A percentile compares a stretch with the other conserved stretches of the same genome.
These are phyloP conservation scores for Phycomyces blakesleeanus DNA, from an alignment of 192 early-diverging fungal species.

Conservation along the genomic window DNA sequence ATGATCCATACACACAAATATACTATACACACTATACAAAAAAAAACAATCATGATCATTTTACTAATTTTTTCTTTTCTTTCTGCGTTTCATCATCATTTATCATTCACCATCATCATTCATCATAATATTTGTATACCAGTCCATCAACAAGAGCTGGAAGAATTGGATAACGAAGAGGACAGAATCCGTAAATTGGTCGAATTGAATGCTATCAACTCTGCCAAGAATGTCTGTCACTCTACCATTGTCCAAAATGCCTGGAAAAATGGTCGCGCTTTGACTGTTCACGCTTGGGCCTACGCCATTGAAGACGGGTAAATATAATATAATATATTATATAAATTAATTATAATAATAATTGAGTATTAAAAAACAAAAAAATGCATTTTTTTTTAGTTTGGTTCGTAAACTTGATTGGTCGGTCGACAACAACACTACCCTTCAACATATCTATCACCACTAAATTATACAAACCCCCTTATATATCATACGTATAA, in stretches of 20 bases:
- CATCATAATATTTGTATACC: too few species aligned
- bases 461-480: background rate
- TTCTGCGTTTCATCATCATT: too few species aligned
- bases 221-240: conserved; percentile 65
- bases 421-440: conserved; percentile 1
- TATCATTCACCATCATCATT: too few species aligned
- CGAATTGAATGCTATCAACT: conserved; percentile 75
- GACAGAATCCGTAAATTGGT: conserved; percentile 52
- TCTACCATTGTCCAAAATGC: conserved; percentile 81
- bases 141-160: conserved; percentile 39
- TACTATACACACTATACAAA: too few species aligned
- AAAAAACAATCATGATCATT: too few species aligned
- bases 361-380: background rate
- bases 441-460: conserved; percentile 8
- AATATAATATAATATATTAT: conserved; percentile 27
- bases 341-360: background rate
- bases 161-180: conserved; percentile 35
- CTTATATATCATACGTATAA: too few species aligned
- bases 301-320: conserved; percentile 61
- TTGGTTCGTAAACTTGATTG: conserved; percentile 13
- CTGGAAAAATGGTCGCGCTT: conserved; percentile 65
- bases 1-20: too few species aligned
- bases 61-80: too few species aligned
- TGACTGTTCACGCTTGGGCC: conserved; percentile 74
- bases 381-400: background rate